Evolutionary conservation across 148 eudicot species (phyloP), one percentile per base, ranked within the genome.

Genomic region (Cornus florida): DNA sequence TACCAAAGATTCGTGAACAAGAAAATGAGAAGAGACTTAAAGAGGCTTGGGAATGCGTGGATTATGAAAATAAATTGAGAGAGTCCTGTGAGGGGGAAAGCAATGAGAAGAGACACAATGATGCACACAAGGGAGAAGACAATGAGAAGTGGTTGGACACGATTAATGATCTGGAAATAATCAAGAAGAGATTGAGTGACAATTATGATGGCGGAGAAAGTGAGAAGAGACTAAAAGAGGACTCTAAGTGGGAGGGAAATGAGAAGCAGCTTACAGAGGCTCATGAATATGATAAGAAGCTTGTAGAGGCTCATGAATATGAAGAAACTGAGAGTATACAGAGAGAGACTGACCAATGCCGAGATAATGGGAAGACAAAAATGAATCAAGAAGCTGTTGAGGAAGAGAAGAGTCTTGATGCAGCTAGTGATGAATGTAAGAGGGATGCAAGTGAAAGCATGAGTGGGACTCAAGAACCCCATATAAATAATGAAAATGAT

Each of bases 381-480:
- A 24, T 48, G 38, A 48, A 35, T 80, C 80, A 68, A 50, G 85
- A 80, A 80, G 87, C 59, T 81, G 67, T 79, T 82, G 78, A 65
- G 72, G 83, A 82, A 75, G 76, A 35, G 1, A 76, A 76, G 71
- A 60, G 72, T 83, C 38, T 56, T 69, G 73, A 67, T 79, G 76
- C 75, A 53, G 69, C 71, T 77, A 80, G 78, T 79, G 77, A 79
- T 66, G 86, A 23, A 19, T 74, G 73, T 71, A 22, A 64, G 74
- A 69, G 71, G 77, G 86, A 72, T 53, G 79, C 75, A 56, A 50
- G 68, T 70, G 75, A 38, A 74, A 75, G 53, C 41, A 53, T 71
- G 31, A 82, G 82, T 74, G 83, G 83, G 77, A 56, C 67, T 56
- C 79, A 75, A 75, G 91, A 82, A 78, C 69, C 81, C 69, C 64